Evolutionary conservation across 106 monocot genomes (phyloP).

Genomic region (Platanthera guangdongensis): DNA sequence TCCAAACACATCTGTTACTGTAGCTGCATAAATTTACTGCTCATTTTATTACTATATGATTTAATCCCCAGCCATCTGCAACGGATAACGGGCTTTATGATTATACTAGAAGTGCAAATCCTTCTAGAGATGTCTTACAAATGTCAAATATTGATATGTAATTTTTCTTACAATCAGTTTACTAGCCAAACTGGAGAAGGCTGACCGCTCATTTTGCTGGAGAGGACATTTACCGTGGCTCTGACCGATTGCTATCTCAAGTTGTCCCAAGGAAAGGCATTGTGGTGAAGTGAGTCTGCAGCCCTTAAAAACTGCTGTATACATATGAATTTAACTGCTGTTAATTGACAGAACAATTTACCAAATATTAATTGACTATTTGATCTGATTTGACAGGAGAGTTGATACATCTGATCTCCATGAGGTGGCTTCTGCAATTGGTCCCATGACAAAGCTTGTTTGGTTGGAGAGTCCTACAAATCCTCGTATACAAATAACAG

Average conservation of each 20-base stretch:
- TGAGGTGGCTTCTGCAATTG: conserved; percentile 60
- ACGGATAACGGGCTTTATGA: conserved; percentile 88
- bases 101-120: conserved; percentile 98
- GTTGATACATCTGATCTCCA: conserved; percentile 64
- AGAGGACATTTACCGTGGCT: conserved; percentile 94
- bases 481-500: conserved; percentile 74
- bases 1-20: not conserved
- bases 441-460: conserved; percentile 59
- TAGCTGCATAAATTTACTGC: not conserved
- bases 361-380: not conserved
- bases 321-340: not conserved
- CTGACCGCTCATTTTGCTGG: conserved; percentile 87
- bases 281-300: conserved; percentile 59
- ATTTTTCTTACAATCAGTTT: conserved; percentile 33
- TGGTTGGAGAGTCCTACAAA: conserved; percentile 99
- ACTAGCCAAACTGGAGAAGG: conserved; percentile 96
- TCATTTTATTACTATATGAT: not conserved
- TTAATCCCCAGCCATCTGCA: conserved; percentile 66
- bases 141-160: conserved; percentile 3
- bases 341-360: not conserved
- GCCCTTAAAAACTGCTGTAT: not conserved
- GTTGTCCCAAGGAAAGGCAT: conserved; percentile 78
- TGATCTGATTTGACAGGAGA: conserved; percentile 35
- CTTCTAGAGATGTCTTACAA: conserved; percentile 94
- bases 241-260: conserved; percentile 83